Conservation (phyloP, 2,329 filamentous ascomycete species). For the Claviceps purpurea region DNA sequence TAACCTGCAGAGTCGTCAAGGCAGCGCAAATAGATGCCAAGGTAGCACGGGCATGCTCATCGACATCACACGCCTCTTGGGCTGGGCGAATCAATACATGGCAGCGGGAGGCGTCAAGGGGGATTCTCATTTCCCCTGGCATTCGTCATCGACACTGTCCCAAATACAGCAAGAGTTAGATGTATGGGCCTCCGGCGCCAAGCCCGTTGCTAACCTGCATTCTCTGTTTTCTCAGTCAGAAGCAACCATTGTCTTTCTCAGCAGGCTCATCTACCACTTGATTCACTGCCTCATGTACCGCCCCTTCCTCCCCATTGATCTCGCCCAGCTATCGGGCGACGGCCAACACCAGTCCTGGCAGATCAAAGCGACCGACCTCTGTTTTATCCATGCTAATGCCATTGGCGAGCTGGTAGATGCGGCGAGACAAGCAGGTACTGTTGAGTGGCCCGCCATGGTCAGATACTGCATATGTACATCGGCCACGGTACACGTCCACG, state of each 20-base stretch:
- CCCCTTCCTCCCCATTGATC: conserved; percentile 73
- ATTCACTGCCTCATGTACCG: conserved; percentile 80
- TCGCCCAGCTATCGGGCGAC: conserved; percentile 64
- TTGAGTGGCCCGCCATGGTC: conserved; percentile 79
- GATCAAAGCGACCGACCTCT: conserved; percentile 79
- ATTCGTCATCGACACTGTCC: conserved; percentile 70
- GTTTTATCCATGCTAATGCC: conserved; percentile 75
- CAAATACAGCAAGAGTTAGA: conserved; percentile 78
- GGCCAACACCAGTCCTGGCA: conserved; percentile 88
- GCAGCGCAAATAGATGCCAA: conserved; percentile 55
- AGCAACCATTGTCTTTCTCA: conserved; percentile 64
- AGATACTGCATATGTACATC: conserved; percentile 80
- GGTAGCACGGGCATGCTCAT: conserved; percentile 71
- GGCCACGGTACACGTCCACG: conserved; percentile 78
- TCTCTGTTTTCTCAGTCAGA: conserved; percentile 65
- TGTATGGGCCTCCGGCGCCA: conserved; percentile 70
- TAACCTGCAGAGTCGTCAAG: conserved; percentile 61
- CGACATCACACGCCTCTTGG: conserved; percentile 70
- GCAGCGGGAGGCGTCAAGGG: conserved; percentile 78
- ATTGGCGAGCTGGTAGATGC: conserved; percentile 74
- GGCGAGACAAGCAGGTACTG: conserved; percentile 56
- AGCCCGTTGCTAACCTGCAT: conserved; percentile 65
- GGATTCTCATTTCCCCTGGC: conserved; percentile 85
- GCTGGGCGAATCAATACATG: conserved; percentile 71
- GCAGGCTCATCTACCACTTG: conserved; percentile 77